Evolutionary conservation across 345 rosid species (phyloP), one percentile per base, ranked within the genome.

Genomic region (Clausena lansium): DNA sequence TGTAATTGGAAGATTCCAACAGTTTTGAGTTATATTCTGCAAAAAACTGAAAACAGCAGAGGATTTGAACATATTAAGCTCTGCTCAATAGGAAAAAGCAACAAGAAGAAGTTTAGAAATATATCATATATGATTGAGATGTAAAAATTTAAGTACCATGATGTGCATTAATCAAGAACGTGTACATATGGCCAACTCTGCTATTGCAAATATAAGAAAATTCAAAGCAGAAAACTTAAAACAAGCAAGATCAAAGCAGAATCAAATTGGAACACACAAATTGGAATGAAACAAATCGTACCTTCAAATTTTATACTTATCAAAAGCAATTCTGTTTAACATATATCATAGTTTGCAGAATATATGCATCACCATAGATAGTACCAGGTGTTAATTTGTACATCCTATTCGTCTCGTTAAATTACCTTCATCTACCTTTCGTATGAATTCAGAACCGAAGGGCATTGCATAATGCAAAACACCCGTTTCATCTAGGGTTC

Each of bases 1-100:
- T 92, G 74, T 96, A 96, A 86, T 93, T 96, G 83, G 79, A 70
- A 76, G 99, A 96, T 86, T 94, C 95, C 84, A 96, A 92, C 83
- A 96, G 87, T 89, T 94, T 94, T 24, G 91, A 85, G 88, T 94
- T 92, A 77, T 90, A 94, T 64, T 92, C 99, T 14, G 88, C 84
- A 32, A 94, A 96, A 81, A 96, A 96, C 99, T 96, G 86, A 83
- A 86, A 80, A 59, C 71, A 79, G 66, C 78, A 80, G 61, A 59
- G 73, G 36, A 71, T 35, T 59, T 45, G 52, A 65, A 71, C 70
- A 58, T 11, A 74, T 77, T 35, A 69, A 65, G n/a, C 77, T 76
- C 70, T 17, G 30, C 38, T 75, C 69, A 19, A 62, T 20, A 8
- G 59, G 33, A 81, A 58, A 5, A 32, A 67, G 71, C 7, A 73